Percentiles rank a stretch among this genome's conserved stretches.
Evolutionary conservation across 192 early-diverging fungal genomes (phyloP).

Genomic region (Linnemannia zychae): DNA sequence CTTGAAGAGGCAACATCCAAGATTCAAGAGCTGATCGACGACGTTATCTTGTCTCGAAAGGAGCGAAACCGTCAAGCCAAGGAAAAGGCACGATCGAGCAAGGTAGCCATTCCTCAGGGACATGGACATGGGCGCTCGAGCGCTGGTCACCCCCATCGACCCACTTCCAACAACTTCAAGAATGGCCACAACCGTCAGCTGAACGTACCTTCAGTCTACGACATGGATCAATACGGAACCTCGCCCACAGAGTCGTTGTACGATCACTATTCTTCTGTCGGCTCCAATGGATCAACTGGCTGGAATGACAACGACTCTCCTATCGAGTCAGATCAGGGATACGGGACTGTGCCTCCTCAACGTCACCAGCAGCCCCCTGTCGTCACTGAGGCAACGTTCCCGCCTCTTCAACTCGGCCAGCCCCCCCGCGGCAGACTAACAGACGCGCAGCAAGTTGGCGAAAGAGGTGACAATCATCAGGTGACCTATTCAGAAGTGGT

Average conservation of each 20-base stretch:
- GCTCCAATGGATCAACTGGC: conserved; percentile 28
- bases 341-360: conserved; percentile 42
- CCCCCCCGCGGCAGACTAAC: neutral
- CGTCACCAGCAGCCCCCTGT: conserved; percentile 37
- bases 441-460: neutral
- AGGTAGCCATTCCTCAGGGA: neutral
- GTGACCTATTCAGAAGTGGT: conserved; percentile 40
- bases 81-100: neutral
- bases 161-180: conserved; percentile 9
- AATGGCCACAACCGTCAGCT: conserved; percentile 38
- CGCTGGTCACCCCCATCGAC: conserved; percentile 19
- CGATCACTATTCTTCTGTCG: conserved; percentile 49
- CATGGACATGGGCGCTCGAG: neutral
- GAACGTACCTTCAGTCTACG: conserved; percentile 27
- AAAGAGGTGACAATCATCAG: conserved; percentile 1
- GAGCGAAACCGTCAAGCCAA: conserved; percentile 21
- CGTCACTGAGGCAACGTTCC: conserved; percentile 45
- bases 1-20: conserved; percentile 39
- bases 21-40: conserved; percentile 54
- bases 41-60: conserved; percentile 20
- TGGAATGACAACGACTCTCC: conserved; percentile 34
- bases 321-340: conserved; percentile 51
- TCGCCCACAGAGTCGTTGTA: conserved; percentile 38
- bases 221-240: conserved; percentile 50
- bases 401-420: conserved; percentile 21